Percentiles rank a stretch among this genome's conserved stretches.
These are phyloP conservation scores for Zygnema cylindricum DNA, from an alignment of 139 green algal species.

Conservation along the genomic window DNA sequence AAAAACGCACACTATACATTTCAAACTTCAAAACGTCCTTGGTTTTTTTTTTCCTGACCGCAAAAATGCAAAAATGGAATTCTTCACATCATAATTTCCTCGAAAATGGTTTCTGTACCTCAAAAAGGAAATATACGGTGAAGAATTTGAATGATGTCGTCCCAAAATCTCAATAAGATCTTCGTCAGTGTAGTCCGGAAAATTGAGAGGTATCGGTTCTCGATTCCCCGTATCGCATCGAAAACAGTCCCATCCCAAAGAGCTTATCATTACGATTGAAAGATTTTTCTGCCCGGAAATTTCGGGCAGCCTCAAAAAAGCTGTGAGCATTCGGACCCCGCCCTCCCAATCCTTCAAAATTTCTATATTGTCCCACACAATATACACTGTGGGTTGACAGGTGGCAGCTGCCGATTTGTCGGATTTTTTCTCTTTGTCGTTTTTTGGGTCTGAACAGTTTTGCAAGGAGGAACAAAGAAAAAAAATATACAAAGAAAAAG, in stretches of 20 bases:
- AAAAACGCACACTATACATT: too few species aligned
- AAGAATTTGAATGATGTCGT: background rate
- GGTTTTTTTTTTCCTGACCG: too few species aligned
- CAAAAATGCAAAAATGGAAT: too few species aligned
- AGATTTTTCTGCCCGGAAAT: conserved; percentile 25
- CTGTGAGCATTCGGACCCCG: background rate
- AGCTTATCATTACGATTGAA: conserved; percentile 28
- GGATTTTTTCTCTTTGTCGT: background rate
- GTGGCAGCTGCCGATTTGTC: background rate
- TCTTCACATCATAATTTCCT: too few species aligned
- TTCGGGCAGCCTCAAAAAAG: conserved; percentile 35
- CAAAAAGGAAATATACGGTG: conserved; percentile 24
- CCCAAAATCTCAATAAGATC: conserved; percentile 24
- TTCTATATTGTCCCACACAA: conserved; percentile 48
- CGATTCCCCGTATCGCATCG: conserved; percentile 8
- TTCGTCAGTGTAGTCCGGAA: conserved; percentile 41
- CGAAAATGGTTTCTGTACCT: too few species aligned
- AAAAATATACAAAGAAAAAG: too few species aligned
- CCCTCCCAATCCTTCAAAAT: conserved; percentile 21
- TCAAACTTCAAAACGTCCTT: too few species aligned
- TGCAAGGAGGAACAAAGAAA: too few species aligned
- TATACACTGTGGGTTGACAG: conserved; percentile 23
- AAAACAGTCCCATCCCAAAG: conserved; percentile 32
- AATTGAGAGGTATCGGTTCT: conserved; percentile 30
- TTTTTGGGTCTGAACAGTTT: background rate